A percentile compares a stretch with the other conserved stretches of the same genome.
Evolutionary conservation across 768 basidiomycete genomes (phyloP).

Genomic region (Gymnopilus dilepis): DNA sequence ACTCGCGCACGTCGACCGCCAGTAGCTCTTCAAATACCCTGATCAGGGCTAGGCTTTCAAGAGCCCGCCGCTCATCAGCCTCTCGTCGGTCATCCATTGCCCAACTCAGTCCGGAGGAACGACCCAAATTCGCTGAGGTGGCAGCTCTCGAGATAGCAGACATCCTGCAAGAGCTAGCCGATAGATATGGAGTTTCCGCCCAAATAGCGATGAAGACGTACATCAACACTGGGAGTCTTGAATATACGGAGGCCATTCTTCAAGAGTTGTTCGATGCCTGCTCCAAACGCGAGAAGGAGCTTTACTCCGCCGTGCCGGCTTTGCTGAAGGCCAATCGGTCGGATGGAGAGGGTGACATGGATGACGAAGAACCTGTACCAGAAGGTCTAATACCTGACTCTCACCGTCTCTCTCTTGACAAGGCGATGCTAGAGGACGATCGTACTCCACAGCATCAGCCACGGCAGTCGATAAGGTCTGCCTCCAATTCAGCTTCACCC

Average conservation of each 20-base stretch:
- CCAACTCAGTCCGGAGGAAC: conserved; percentile 7
- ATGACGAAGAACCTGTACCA: conserved; percentile 19
- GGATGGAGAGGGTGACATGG: conserved; percentile 7
- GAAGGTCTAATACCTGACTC: conserved; percentile 8
- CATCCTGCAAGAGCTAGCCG: conserved; percentile 11
- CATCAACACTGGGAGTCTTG: conserved; percentile 13
- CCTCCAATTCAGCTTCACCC: neutral
- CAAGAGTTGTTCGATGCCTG: conserved; percentile 1
- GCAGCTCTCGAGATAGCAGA: conserved; percentile 15
- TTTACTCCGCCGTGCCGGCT: conserved; percentile 3
- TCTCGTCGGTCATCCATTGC: conserved; percentile 10
- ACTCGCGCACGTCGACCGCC: conserved; percentile 6
- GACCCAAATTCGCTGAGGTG: conserved; percentile 5
- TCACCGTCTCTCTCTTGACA: neutral
- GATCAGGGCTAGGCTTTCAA: neutral
- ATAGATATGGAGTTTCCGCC: conserved; percentile 17
- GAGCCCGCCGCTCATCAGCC: neutral
- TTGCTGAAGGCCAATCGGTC: neutral
- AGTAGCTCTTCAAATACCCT: neutral
- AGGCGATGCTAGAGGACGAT: neutral
- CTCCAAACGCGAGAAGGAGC: neutral
- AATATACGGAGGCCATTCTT: conserved; percentile 18
- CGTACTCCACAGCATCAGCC: neutral
- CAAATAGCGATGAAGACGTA: conserved; percentile 18
- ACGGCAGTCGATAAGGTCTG: neutral